phyloP scores from a whole-genome alignment of 495 filamentous ascomycete species.

The Penicillium lividum region DNA sequence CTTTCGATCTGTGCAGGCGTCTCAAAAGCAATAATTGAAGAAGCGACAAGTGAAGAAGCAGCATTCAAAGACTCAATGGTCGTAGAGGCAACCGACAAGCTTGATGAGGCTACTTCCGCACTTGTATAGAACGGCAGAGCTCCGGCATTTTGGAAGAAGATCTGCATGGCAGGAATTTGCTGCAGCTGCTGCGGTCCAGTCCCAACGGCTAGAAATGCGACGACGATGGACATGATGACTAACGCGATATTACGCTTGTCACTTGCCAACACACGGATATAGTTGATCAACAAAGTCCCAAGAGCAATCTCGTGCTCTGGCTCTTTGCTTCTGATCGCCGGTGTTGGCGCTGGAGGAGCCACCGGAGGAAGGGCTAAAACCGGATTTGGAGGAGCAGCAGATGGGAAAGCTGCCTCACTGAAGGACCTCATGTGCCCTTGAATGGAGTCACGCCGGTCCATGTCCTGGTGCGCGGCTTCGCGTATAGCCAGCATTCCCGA shows the following conservation, averaged over 20 bases:
- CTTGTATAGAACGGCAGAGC: not conserved
- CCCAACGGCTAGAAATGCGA: constrained; percentile 54
- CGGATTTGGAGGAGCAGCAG: not conserved
- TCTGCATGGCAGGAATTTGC: constrained; percentile 13
- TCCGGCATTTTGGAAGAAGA: constrained; percentile 9
- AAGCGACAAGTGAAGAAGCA: not conserved
- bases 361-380: not conserved
- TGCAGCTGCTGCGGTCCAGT: constrained; percentile 14
- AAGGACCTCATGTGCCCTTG: not conserved
- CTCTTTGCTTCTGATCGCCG: constrained; percentile 4
- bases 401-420: not conserved
- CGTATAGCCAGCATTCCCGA: not conserved
- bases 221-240: constrained; percentile 57
- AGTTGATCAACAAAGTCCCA: constrained; percentile 64
- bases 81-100: not conserved
- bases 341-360: not conserved
- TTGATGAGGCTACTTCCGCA: not conserved
- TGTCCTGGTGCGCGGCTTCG: not conserved
- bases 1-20: not conserved
- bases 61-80: not conserved
- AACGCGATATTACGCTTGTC: constrained; percentile 75
- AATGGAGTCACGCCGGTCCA: not conserved
- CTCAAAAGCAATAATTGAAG: not conserved
- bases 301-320: constrained; percentile 44
- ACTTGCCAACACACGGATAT: constrained; percentile 62